phyloP scores from a whole-genome alignment of 257 asterid genomes.

The Solanum paucissectum region DNA sequence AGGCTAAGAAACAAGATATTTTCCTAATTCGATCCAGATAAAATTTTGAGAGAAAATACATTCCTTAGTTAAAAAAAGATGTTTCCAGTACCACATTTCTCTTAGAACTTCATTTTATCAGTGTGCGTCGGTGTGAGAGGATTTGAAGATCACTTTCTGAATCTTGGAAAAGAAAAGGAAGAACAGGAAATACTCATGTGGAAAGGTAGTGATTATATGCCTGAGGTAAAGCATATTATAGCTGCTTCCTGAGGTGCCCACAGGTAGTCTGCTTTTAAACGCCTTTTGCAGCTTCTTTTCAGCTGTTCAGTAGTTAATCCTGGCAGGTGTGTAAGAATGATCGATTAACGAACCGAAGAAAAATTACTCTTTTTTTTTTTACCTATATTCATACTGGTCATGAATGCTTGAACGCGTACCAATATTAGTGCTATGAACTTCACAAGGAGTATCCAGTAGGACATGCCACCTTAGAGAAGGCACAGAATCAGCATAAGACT shows the following conservation, averaged over 20 bases:
- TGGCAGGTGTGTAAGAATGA: slow-evolving; percentile 11
- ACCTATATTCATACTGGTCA: not conserved
- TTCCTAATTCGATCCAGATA: not conserved
- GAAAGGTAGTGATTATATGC: slow-evolving; percentile 11
- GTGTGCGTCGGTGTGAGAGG: not conserved
- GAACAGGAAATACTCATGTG: not conserved
- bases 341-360: not conserved
- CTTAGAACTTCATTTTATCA: not conserved
- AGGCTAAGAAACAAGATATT: not conserved
- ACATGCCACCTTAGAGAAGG: slow-evolving; percentile 64
- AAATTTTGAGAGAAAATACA: not conserved
- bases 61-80: not conserved
- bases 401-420: slow-evolving; percentile 15
- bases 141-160: not conserved
- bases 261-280: slow-evolving; percentile 24
- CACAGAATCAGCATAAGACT: slow-evolving; percentile 30
- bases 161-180: not conserved
- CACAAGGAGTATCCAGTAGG: slow-evolving; percentile 23
- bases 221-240: slow-evolving; percentile 73
- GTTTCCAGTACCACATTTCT: not conserved
- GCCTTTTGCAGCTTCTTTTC: slow-evolving; percentile 7
- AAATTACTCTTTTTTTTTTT: not conserved
- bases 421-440: slow-evolving; percentile 4
- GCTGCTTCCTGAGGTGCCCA: slow-evolving; percentile 78
- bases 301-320: slow-evolving; percentile 47